Percentiles rank a stretch among this genome's conserved stretches.
Evolutionary conservation across 1,284 basidiomycete species (phyloP).

Genomic region (Heimioporus retisporus): DNA sequence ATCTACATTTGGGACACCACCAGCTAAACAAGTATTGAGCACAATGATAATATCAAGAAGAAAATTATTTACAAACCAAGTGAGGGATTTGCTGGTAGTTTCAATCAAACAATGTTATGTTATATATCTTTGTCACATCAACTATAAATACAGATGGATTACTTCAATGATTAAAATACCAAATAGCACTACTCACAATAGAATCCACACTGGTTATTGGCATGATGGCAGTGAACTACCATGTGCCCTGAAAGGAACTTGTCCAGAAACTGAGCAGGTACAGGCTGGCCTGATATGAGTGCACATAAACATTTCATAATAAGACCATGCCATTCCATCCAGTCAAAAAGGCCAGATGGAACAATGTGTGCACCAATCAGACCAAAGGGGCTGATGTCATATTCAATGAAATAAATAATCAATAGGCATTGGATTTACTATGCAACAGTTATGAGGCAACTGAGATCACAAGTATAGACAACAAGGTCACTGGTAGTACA

Average conservation of each 20-base stretch:
- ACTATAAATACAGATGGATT: background rate
- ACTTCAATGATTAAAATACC: background rate
- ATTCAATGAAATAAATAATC: background rate
- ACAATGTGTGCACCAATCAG: background rate
- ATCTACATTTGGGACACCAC: background rate
- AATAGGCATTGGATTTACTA: conserved; percentile 5
- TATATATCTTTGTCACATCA: background rate
- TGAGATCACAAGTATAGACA: conserved; percentile 6
- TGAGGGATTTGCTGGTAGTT: background rate
- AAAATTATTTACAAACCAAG: background rate
- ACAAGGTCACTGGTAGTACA: background rate
- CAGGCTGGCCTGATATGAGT: conserved; percentile 7
- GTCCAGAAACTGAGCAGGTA: background rate
- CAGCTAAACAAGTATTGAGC: background rate
- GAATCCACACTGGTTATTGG: background rate
- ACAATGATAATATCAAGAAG: background rate
- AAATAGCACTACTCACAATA: conserved; percentile 1
- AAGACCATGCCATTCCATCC: conserved; percentile 9
- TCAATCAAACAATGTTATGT: conserved; percentile 1
- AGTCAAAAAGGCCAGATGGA: background rate
- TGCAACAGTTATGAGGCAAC: background rate
- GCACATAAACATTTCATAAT: conserved; percentile 11
- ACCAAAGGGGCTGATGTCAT: background rate
- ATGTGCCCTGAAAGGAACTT: conserved; percentile 3
- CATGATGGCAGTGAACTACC: conserved; percentile 4